Evolutionary conservation across 2,329 filamentous ascomycete genomes (phyloP), one percentile per base, ranked within the genome.

Genomic region (Penicillium concentricum): DNA sequence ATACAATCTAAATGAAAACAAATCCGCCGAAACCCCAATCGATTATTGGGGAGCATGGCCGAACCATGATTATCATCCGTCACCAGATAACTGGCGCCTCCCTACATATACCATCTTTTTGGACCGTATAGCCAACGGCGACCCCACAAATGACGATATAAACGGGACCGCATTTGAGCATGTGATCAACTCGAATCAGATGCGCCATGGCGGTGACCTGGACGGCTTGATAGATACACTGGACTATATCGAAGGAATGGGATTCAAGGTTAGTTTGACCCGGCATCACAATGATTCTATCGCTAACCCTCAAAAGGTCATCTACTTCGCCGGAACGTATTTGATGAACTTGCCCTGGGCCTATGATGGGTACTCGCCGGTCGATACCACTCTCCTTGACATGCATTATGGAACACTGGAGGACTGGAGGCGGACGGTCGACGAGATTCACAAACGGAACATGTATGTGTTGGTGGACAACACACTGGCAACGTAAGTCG

Each of bases 381-480:
- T 86, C 35, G 86, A 88, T 64, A 79, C 86, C 43, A 87, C 85
- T 0, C 77, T 87, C 22, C 76, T 88, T n/a, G 86, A 88, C 64
- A 77, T 80, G 49, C 85, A 88, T 65, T 84, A 83, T 59, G 86
- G 84, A 32, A 81, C 78, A 52, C 81, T 88, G 54, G 70, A 80
- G n/a, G 74, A 78, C 54, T 87, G 84, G 83, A 80, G 84, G 60
- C 69, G 75, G 43, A 78, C 81, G 1, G 81, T 87, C 51, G 73
- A 79, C 18, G 84, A 84, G 48, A 84, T 87, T n/a, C 85, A 88
- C 64, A 72, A 72, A 4, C 77, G 82, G 32, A 81, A 78, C 50
- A 87, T 88, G 85, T 87, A 87, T 71, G 83, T 87, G 41, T 71
- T 88, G 24, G 69, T 88, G 54, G 86, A 88, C 68, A 87, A 87